phyloP scores from a whole-genome alignment of 129 eudicot species.

The Tagetes erecta region DNA sequence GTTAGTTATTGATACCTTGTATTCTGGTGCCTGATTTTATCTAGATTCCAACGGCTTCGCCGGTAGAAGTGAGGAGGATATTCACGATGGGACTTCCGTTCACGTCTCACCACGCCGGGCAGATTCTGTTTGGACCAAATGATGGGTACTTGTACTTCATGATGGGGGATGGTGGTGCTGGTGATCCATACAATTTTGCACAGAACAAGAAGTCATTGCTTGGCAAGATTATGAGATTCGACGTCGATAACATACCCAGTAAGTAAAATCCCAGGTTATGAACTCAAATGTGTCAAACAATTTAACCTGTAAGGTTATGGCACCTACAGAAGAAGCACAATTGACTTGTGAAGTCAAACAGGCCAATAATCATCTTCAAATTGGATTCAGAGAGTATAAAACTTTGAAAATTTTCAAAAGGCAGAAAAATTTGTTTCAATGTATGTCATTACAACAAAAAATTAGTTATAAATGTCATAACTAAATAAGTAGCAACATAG shows the following conservation, averaged over 20 bases:
- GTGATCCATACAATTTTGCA: constrained; percentile 78
- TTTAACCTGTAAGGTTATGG: background rate
- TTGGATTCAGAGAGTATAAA: background rate
- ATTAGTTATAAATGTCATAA: background rate
- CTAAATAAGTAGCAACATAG: background rate
- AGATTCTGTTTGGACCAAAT: constrained; percentile 74
- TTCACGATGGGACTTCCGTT: constrained; percentile 92
- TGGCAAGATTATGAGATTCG: constrained; percentile 90
- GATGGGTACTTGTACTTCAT: constrained; percentile 81
- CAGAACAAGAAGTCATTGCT: constrained; percentile 89
- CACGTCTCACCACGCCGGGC: constrained; percentile 79
- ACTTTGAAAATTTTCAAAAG: background rate
- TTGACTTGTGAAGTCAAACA: background rate
- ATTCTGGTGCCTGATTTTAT: background rate
- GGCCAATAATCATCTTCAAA: background rate
- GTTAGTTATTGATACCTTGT: background rate
- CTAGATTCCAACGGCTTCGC: constrained; percentile 62
- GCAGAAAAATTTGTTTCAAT: background rate
- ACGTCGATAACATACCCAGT: constrained; percentile 70
- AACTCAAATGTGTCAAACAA: constrained; percentile 10
- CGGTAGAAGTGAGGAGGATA: constrained; percentile 77
- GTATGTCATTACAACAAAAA: background rate
- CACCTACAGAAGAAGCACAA: background rate
- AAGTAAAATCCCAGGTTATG: constrained; percentile 29
- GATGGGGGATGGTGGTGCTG: constrained; percentile 84